A percentile compares a stretch with the other conserved stretches of the same genome.
phyloP scores from a whole-genome alignment of 2,329 filamentous ascomycete species.

The Coccinonectria pachysandricola region DNA sequence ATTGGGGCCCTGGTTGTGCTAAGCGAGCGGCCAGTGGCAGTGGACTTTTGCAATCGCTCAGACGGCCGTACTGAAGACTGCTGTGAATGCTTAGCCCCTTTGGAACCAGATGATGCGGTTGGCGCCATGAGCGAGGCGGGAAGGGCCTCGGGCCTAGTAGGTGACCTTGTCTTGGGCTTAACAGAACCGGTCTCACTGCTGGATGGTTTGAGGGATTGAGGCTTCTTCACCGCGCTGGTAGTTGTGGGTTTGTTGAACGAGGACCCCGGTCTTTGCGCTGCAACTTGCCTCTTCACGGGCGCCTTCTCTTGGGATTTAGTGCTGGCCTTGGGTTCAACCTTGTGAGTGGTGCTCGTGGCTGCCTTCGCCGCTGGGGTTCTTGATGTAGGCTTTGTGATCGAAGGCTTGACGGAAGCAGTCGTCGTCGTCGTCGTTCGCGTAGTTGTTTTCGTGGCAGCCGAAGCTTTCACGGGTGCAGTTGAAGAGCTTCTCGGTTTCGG shows the following conservation, averaged over 20 bases:
- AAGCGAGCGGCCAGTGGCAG: constrained; percentile 29
- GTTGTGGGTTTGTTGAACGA: constrained; percentile 20
- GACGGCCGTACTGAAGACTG: constrained; percentile 17
- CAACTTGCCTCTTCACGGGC: constrained; percentile 25
- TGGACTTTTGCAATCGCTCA: constrained; percentile 25
- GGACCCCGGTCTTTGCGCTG: constrained; percentile 14
- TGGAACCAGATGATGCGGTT: constrained; percentile 59
- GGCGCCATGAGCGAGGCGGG: constrained; percentile 59
- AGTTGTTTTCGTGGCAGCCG: constrained; percentile 10
- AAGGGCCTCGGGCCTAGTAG: constrained; percentile 56
- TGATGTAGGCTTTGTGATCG: constrained; percentile 9
- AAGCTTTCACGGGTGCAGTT: constrained; percentile 6
- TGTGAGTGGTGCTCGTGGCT: constrained; percentile 14
- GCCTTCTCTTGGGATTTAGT: constrained; percentile 15
- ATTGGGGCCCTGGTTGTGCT: constrained; percentile 35
- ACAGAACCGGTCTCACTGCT: constrained; percentile 33
- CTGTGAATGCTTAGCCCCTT: constrained; percentile 27
- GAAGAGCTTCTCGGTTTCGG: constrained; percentile 15
- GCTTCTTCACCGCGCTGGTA: constrained; percentile 31
- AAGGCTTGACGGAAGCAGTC: constrained; percentile 16
- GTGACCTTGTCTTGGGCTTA: constrained; percentile 56
- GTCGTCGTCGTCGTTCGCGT: constrained; percentile 15
- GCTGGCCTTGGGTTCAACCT: constrained; percentile 19
- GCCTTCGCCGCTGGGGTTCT: constrained; percentile 15
- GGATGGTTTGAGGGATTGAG: constrained; percentile 30